Conservation (phyloP, 257 asterid species). For the Nemophila menziesii region DNA sequence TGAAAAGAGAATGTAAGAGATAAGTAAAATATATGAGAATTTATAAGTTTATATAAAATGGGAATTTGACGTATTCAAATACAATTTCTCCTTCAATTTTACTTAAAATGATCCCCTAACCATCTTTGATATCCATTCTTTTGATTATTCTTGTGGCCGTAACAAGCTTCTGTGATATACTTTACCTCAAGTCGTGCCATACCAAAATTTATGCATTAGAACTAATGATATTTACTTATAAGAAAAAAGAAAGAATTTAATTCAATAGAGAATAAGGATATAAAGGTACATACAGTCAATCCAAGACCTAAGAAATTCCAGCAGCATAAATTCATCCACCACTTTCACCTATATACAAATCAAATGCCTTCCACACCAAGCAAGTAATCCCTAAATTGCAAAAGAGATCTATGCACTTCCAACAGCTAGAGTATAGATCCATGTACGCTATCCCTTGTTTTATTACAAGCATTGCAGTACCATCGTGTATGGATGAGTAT, state of each 20-base stretch:
- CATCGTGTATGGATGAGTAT: slow-evolving; percentile 40
- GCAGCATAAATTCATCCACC: slow-evolving; percentile 82
- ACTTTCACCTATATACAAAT: slow-evolving; percentile 66
- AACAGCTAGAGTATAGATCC: slow-evolving; percentile 64
- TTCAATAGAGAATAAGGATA: slow-evolving; percentile 1
- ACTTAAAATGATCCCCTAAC: slow-evolving; percentile 40
- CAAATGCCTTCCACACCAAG: slow-evolving; percentile 83
- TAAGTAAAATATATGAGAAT: too few relatives aligned
- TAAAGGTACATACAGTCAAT: slow-evolving; percentile 57
- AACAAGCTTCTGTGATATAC: slow-evolving; percentile 67
- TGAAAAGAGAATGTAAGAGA: too few relatives aligned
- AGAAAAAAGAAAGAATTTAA: not conserved
- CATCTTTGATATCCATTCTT: slow-evolving; percentile 61
- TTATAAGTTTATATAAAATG: too few relatives aligned
- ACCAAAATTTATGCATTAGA: slow-evolving; percentile 58
- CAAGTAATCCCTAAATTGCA: slow-evolving; percentile 84
- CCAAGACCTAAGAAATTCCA: slow-evolving; percentile 64
- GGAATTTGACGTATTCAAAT: slow-evolving; percentile 43
- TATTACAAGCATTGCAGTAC: slow-evolving; percentile 50
- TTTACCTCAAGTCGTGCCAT: slow-evolving; percentile 73
- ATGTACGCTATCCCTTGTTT: slow-evolving; percentile 75
- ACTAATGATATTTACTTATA: too few relatives aligned
- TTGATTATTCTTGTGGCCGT: slow-evolving; percentile 59
- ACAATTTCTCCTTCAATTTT: slow-evolving; percentile 52
- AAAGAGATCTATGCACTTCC: slow-evolving; percentile 69